Evolutionary conservation across 768 basidiomycete species (phyloP).

Genomic region (Kwoniella bestiolae): DNA sequence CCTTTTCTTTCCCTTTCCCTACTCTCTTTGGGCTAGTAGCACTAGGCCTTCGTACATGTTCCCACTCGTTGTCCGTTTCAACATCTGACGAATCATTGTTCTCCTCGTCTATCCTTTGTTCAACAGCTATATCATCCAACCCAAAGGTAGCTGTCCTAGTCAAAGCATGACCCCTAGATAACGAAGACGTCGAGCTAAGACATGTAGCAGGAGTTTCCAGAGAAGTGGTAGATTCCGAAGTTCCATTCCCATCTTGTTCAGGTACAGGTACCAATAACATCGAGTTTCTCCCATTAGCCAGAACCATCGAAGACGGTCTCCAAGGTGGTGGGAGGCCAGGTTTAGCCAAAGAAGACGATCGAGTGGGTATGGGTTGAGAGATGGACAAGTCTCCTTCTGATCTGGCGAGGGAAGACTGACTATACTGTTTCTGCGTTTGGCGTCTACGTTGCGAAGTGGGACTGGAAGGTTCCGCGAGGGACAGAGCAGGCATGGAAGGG

Average conservation of each 20-base stretch:
- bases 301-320: constrained; percentile 9
- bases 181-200: not conserved
- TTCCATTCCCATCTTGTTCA: not conserved
- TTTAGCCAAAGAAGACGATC: constrained; percentile 1
- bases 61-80: not conserved
- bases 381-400: constrained; percentile 3
- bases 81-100: not conserved
- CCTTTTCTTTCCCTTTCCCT: not conserved
- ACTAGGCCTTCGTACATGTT: too few species aligned
- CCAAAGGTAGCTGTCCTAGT: constrained; percentile 22
- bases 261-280: constrained; percentile 1
- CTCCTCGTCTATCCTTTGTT: constrained; percentile 16
- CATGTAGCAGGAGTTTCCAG: constrained; percentile 4
- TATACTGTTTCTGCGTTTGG: constrained; percentile 4
- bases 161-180: constrained; percentile 1
- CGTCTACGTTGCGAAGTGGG: not conserved
- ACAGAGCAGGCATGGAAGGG: constrained; percentile 13
- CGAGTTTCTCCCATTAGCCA: constrained; percentile 1
- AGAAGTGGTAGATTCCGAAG: constrained; percentile 10
- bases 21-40: too few species aligned
- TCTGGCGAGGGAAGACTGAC: constrained; percentile 9
- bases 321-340: constrained; percentile 24
- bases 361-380: not conserved
- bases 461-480: not conserved
- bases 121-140: constrained; percentile 5